A percentile compares a stretch with the other conserved stretches of the same genome.
Conservation (phyloP, 805 yeast species). For the Yamadazyma paraphyllophila region DNA sequence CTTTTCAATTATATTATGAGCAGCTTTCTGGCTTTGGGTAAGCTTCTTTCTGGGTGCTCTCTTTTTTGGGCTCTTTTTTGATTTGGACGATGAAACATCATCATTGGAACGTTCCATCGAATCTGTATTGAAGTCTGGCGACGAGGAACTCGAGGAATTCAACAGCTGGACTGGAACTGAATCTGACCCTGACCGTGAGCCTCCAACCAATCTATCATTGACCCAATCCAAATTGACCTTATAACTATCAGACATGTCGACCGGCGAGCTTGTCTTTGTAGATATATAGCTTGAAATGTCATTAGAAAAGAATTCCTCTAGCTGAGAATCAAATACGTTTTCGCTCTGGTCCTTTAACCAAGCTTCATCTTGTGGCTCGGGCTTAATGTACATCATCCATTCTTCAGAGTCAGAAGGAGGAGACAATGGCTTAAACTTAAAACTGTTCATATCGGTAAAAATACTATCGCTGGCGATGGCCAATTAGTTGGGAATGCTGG, state of each 20-base stretch:
- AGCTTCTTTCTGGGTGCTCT: conserved; percentile 55
- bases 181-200: no score
- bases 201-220: conserved; percentile 2
- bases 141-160: conserved; percentile 1
- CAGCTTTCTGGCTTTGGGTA: conserved; percentile 61
- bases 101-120: background rate
- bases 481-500: background rate
- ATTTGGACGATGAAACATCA: background rate
- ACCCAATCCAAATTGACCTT: conserved; percentile 12
- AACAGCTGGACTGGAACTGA: no score
- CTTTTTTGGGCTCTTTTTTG: conserved; percentile 19
- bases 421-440: conserved; percentile 10
- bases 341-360: background rate
- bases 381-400: conserved; percentile 13
- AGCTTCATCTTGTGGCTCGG: conserved; percentile 1
- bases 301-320: conserved; percentile 2
- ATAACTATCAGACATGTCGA: background rate
- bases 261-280: conserved; percentile 6
- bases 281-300: background rate
- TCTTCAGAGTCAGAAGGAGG: conserved; percentile 12
- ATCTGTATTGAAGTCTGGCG: background rate
- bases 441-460: background rate
- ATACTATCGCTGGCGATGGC: background rate
- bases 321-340: conserved; percentile 1
- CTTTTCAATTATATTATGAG: conserved; percentile 72